Base-by-base conservation (phyloP, 352 stramenopile genomes). In the Globisporangium heterothallicum region DNA sequence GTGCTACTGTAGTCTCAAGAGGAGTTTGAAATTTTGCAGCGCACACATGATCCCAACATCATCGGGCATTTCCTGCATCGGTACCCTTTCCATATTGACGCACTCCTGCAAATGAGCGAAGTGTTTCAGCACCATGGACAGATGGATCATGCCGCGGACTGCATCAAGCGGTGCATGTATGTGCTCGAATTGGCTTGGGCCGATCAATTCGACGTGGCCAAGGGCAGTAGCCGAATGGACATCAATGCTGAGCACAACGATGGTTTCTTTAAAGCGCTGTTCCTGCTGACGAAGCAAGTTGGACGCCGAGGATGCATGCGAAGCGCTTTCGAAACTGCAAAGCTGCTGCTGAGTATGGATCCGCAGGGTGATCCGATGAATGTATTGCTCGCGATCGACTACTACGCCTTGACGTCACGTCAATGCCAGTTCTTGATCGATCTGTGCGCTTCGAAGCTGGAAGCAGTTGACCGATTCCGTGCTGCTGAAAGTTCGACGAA, bases 41-140 rank as follows among this genome's bases (percentile, higher is more conserved):
- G 69, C 21, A 92, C 80, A 22, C 81, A 94, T 56, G 84, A 94
- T 49, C 84, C 81, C 25, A 90, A 94, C 61, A 60, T 88, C 13
- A 88, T 94, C 21, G 74, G 50, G 3, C 77, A 89, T 34, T 94
- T 92, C 47, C 58, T 94, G 53, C 72, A 83, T n/a, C 78, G 81
- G 8, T 80, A 94, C 27, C 84, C 84, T 42, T 94, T 86, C 68
- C 84, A 94, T 52, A 80, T 92, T 29, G 84, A 92, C 49, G 81
- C 84, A 21, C 61, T 92, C 34, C 66, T 94, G 6, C 85, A 88
- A 50, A 92, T 94, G 78, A 91, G 74, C 45, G 79, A 92, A 58
- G 78, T 94, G 24, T 92, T 89, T 53, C 84, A 94, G 60, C 84
- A 94, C 49, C 84, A 94, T 43, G 84, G 84, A 2, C 84, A 94